phyloP scores from a whole-genome alignment of 164 flowering plant species.

The Saururus chinensis region DNA sequence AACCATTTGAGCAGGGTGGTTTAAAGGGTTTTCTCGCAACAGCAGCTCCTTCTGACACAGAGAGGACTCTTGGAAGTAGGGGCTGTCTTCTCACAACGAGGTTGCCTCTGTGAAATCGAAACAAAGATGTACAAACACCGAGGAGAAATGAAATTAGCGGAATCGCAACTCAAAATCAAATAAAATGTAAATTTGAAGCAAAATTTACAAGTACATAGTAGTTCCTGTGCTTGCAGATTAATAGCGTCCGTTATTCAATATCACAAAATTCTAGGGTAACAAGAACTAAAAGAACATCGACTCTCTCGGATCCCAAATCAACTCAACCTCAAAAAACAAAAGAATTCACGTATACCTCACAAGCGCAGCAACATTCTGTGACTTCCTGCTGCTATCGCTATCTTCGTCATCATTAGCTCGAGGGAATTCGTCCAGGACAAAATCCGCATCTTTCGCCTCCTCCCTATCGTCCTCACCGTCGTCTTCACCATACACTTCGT shows the following conservation, averaged over 20 bases:
- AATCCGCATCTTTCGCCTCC: conserved; percentile 1
- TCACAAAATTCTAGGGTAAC: not conserved
- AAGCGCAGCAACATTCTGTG: conserved; percentile 10
- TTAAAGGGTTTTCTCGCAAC: conserved; percentile 88
- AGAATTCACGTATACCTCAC: not conserved
- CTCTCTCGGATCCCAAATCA: not conserved
- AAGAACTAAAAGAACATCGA: not conserved
- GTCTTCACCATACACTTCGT: too few relatives aligned
- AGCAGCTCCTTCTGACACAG: conserved; percentile 73
- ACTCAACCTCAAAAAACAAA: not conserved
- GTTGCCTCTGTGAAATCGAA: conserved; percentile 56
- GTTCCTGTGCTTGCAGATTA: too few relatives aligned
- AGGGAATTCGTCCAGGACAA: not conserved
- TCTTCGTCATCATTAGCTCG: not conserved
- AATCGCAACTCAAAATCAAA: not conserved
- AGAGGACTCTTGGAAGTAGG: conserved; percentile 73
- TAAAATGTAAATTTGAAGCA: not conserved
- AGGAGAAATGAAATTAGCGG: not conserved
- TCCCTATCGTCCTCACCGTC: not conserved
- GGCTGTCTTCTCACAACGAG: conserved; percentile 79
- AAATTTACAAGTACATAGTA: too few relatives aligned
- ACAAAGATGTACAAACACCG: not conserved
- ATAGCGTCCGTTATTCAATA: not conserved
- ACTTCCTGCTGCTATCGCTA: conserved; percentile 4
- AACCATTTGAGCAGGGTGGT: conserved; percentile 64